Evolutionary conservation across 768 basidiomycete species (phyloP).

Genomic region (Dictyophora rubrovolvata): DNA sequence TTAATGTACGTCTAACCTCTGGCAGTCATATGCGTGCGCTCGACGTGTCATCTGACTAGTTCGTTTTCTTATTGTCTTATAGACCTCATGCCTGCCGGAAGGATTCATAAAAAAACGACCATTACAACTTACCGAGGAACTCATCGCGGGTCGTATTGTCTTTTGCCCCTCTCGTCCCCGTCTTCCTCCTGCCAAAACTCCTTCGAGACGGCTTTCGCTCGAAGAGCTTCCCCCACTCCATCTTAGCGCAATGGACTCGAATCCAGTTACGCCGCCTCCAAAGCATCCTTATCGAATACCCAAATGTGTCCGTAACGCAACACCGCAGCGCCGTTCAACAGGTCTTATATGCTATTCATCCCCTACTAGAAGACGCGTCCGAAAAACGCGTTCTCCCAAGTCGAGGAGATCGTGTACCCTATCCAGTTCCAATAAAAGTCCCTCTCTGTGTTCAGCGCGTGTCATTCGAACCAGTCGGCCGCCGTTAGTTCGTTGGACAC

Average conservation of each 20-base stretch:
- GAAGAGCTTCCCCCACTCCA: neutral
- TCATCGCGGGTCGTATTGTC: conserved; percentile 1
- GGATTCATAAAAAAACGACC: conserved; percentile 9
- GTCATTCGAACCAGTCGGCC: neutral
- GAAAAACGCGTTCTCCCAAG: neutral
- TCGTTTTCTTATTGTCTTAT: neutral
- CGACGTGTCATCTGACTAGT: neutral
- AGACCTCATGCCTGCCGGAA: neutral
- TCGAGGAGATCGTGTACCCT: neutral
- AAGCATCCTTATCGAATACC: neutral
- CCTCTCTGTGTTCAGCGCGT: neutral
- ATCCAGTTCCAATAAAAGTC: neutral
- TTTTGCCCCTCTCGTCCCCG: neutral
- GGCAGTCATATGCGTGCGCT: neutral
- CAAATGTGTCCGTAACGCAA: neutral
- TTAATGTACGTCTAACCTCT: neutral
- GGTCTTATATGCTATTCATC: neutral
- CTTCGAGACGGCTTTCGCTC: neutral
- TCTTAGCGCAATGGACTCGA: neutral
- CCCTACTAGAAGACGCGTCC: neutral
- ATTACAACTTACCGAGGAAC: conserved; percentile 3
- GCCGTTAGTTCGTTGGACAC: conserved; percentile 5
- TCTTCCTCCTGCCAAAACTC: neutral
- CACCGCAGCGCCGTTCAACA: neutral
- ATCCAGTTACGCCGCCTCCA: conserved; percentile 1